Conservation (phyloP, 2,329 filamentous ascomycete species). For the Leptographium procerum region DNA sequence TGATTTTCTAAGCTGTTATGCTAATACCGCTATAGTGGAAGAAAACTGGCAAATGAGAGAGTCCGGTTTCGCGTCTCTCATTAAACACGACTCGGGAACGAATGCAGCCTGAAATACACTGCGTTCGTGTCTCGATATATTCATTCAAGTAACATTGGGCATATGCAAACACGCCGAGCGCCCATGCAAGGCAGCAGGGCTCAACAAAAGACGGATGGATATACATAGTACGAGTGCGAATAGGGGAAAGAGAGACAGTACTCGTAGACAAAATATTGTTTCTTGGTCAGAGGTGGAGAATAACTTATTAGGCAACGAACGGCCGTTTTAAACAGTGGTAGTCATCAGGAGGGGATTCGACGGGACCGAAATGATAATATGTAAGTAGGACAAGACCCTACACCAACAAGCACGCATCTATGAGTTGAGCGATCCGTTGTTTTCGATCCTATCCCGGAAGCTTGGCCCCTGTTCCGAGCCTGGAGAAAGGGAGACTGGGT, state of each 20-base stretch:
- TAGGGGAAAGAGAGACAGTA: too few species aligned
- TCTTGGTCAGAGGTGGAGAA: too few species aligned
- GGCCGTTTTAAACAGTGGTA: too few species aligned
- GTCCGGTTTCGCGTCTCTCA: background rate
- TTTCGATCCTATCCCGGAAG: background rate
- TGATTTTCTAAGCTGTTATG: background rate
- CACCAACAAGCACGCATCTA: too few species aligned
- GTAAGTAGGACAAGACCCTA: too few species aligned
- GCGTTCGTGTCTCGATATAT: background rate
- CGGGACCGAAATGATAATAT: too few species aligned
- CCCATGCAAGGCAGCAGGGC: background rate
- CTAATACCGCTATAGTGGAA: background rate
- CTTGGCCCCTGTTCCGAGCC: background rate
- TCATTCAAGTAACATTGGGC: too few species aligned
- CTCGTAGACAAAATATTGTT: too few species aligned
- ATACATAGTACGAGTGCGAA: too few species aligned
- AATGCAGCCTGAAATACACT: background rate
- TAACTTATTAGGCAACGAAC: too few species aligned
- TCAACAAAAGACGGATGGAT: background rate
- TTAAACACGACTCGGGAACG: background rate
- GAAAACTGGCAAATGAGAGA: background rate
- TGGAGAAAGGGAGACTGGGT: background rate
- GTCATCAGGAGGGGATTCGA: too few species aligned
- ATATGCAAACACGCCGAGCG: background rate
- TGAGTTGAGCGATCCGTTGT: too few species aligned